These are phyloP conservation scores for Rhodotorula toruloides DNA, from an alignment of 768 basidiomycete species.

Conservation along the genomic window DNA sequence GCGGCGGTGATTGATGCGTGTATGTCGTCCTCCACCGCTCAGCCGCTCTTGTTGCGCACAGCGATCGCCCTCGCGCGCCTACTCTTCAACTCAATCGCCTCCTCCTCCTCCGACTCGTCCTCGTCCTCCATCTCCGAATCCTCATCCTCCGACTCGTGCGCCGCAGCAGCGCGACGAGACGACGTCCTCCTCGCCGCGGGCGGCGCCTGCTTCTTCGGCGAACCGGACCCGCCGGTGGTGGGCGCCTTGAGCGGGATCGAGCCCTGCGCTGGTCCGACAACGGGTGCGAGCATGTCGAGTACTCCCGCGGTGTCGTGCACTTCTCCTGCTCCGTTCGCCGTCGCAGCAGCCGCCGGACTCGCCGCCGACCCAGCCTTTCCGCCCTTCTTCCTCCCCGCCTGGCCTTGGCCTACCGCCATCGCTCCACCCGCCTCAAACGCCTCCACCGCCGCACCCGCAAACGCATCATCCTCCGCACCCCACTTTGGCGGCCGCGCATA, in stretches of 20 bases:
- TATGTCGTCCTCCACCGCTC: too few relatives aligned
- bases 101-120: conserved; percentile 23
- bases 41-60: background rate
- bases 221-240: too few relatives aligned
- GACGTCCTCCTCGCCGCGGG: background rate
- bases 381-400: background rate
- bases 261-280: background rate
- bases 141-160: background rate
- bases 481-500: conserved; percentile 20
- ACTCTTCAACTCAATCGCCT: conserved; percentile 17
- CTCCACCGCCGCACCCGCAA: background rate
- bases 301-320: too few relatives aligned
- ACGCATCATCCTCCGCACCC: conserved; percentile 25
- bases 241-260: background rate
- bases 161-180: background rate
- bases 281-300: too few relatives aligned
- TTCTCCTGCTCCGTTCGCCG: too few relatives aligned
- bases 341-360: background rate
- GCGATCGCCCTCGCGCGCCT: conserved; percentile 23
- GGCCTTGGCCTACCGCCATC: too few relatives aligned
- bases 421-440: background rate
- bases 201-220: background rate
- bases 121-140: conserved; percentile 12
- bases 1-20: background rate
- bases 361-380: background rate